Evolutionary conservation across 768 basidiomycete species (phyloP).

Genomic region (Artomyces pyxidatus): DNA sequence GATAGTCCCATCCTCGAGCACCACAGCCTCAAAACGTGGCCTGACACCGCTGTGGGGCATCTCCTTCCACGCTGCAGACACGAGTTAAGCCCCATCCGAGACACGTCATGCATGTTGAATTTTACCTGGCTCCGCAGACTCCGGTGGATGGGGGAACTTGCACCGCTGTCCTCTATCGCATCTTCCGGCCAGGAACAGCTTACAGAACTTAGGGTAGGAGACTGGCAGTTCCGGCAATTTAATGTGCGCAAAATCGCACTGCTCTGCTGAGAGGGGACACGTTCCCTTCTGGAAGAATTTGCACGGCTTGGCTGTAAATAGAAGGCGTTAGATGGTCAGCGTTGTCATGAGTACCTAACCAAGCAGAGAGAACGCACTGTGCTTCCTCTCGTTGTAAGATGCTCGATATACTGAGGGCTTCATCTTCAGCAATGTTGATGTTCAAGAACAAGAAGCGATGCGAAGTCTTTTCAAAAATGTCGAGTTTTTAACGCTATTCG

Average conservation of each 20-base stretch:
- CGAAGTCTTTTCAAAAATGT: neutral
- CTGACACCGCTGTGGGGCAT: neutral
- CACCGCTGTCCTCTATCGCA: neutral
- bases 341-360: neutral
- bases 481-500: neutral
- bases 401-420: neutral
- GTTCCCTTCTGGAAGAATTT: constrained; percentile 13
- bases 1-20: neutral
- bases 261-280: constrained; percentile 14
- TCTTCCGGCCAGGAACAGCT: neutral
- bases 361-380: neutral
- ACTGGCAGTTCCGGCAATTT: constrained; percentile 7
- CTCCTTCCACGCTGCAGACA: neutral
- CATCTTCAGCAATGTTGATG: neutral
- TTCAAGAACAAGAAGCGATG: neutral
- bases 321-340: neutral
- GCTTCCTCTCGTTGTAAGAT: neutral
- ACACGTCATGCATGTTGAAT: neutral
- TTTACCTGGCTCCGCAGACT: neutral
- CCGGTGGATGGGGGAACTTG: neutral
- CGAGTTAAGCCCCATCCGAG: neutral
- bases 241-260: constrained; percentile 15
- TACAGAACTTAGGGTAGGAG: constrained; percentile 5
- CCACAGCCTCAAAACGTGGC: neutral
- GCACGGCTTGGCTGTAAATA: constrained; percentile 11